These are phyloP conservation scores for Trichothecium sympodiale DNA, from an alignment of 2,329 filamentous ascomycete genomes.

Conservation along the genomic window DNA sequence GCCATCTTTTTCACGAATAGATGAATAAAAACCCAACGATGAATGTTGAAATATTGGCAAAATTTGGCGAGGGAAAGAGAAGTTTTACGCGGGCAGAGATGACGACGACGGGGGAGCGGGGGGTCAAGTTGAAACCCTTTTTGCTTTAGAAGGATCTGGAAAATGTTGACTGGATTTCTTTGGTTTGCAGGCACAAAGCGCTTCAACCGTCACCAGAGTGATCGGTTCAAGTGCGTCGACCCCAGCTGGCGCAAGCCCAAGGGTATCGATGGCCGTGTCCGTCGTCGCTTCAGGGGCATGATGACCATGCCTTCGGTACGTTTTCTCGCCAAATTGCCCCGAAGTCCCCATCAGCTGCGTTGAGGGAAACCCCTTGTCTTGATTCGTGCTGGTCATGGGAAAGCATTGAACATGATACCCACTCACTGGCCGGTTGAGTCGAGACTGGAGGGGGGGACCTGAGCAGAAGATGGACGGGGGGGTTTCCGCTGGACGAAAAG, in stretches of 20 bases:
- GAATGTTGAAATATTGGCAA: background rate
- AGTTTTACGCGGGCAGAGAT: background rate
- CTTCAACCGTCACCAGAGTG: constrained; percentile 96
- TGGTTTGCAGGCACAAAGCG: constrained; percentile 63
- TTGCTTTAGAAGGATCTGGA: too few relatives aligned
- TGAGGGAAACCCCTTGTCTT: too few relatives aligned
- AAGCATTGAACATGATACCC: too few relatives aligned
- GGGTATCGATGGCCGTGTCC: constrained; percentile 98
- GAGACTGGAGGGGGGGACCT: too few relatives aligned
- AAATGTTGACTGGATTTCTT: constrained; percentile 26
- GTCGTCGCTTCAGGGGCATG: constrained; percentile 93
- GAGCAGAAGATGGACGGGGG: too few relatives aligned
- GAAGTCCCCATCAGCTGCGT: constrained; percentile 2
- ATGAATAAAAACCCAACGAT: too few relatives aligned
- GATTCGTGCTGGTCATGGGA: too few relatives aligned
- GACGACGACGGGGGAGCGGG: constrained; percentile 4
- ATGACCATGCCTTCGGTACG: constrained; percentile 96
- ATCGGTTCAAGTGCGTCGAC: constrained; percentile 88
- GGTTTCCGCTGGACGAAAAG: too few relatives aligned
- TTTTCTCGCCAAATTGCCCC: constrained; percentile 20
- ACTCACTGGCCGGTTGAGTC: too few relatives aligned
- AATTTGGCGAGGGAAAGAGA: background rate
- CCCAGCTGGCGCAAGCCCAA: constrained; percentile 98
- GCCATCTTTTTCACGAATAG: too few relatives aligned
- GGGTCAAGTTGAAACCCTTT: constrained; percentile 5